Base-by-base conservation (phyloP, 2,329 filamentous ascomycete species). In the Daldinia sp. region DNA sequence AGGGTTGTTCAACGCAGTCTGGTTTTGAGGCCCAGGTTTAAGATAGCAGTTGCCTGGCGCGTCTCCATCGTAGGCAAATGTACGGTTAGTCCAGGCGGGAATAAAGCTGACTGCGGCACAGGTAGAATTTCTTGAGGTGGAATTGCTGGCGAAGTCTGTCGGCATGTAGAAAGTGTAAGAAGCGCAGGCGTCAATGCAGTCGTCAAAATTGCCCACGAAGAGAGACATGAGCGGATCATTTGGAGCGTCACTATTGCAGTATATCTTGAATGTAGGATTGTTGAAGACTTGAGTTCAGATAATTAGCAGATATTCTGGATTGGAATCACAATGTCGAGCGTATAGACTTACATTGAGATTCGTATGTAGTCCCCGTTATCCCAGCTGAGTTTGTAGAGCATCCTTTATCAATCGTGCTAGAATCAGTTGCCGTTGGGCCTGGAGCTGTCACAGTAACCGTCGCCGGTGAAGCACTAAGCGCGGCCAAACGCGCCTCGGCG, bases 131-230 rank as follows among this genome's bases (percentile, higher is more conserved):
- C 12, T 55, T n/a, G 68, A 67, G 4, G 63, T 63, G 2, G 71
- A 59, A 50, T 71, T 73, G 42, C 65, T 74, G 46, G 79, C 75
- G 12, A 74, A 73, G 28, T 74, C 60, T 1, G 55, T 63, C 6
- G 78, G 71, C 2, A 75, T 72, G 62, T 79, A 81, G 6, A 71
- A 71, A 7, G 77, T 75, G 58, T 79, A 85, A 3, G 78, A 77
- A 7, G 82, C 81, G 74, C 83, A 85, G 9, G 83, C 82, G 68
- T 85, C 83, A 73, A 85, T 84, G 75, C 83, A 85, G 30, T 79
- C 78, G 73, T 79, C 74, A 53, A 85, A 83, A 70, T 80, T 78
- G 56, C 78, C 76, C 5, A 81, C 78, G 71, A 85, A 85, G 6
- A 85, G 74, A 0, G 80, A 80, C 61, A 79, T 74, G 2, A 85